These are phyloP conservation scores for Oehlia diaphana DNA, from an alignment of 192 early-diverging fungal genomes.

Conservation along the genomic window DNA sequence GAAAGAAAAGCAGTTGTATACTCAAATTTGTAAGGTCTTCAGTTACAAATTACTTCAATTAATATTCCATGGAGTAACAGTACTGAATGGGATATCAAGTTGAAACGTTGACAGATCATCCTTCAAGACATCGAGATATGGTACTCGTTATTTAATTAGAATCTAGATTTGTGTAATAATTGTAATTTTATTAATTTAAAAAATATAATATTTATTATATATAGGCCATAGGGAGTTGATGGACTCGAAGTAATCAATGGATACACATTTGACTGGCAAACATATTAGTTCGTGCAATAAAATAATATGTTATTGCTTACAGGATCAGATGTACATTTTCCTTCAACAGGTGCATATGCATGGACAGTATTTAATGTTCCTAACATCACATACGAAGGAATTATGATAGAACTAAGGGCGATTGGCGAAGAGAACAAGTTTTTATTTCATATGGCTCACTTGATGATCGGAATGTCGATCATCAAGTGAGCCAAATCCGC, in stretches of 20 bases:
- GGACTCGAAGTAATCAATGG: slow-evolving; percentile 70
- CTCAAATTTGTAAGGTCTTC: too few species aligned
- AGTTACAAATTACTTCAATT: too few species aligned
- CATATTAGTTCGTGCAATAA: slow-evolving; percentile 49
- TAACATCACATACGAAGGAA: slow-evolving; percentile 44
- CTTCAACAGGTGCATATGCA: slow-evolving; percentile 52
- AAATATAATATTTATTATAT: neutral
- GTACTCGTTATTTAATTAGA: neutral
- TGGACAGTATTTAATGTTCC: slow-evolving; percentile 71
- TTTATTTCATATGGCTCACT: too few species aligned
- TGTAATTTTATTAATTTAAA: neutral
- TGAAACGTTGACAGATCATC: slow-evolving; percentile 61
- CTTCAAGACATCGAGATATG: slow-evolving; percentile 58
- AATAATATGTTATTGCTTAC: slow-evolving; percentile 56
- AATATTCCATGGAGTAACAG: slow-evolving; percentile 77
- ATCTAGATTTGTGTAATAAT: too few species aligned
- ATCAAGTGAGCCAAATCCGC: too few species aligned
- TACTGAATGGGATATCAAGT: slow-evolving; percentile 53
- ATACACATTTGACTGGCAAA: slow-evolving; percentile 56
- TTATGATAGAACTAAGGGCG: slow-evolving; percentile 59
- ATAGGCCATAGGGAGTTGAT: slow-evolving; percentile 66
- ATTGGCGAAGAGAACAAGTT: slow-evolving; percentile 61
- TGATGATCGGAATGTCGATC: too few species aligned
- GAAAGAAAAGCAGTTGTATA: too few species aligned
- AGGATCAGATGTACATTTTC: slow-evolving; percentile 68